Evolutionary conservation across 345 rosid genomes (phyloP), one percentile per base, ranked within the genome.

Genomic region (Iberis pinnata): DNA sequence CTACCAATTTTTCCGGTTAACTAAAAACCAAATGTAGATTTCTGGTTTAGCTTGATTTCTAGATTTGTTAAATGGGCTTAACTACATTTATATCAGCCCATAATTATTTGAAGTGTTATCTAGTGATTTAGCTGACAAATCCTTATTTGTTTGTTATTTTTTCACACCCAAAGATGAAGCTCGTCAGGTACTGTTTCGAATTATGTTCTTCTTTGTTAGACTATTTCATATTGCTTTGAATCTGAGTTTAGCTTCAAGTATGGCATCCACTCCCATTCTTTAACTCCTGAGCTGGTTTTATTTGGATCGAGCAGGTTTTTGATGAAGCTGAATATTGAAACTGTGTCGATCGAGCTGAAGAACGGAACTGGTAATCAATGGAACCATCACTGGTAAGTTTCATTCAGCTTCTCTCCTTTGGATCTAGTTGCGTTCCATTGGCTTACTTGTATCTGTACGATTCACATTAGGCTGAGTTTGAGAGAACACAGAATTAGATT

Each of bases 281-380:
- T n/a, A n/a, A n/a, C n/a, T n/a, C n/a, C n/a, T 40, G 17, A 26
- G 29, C 29, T 43, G 18, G 0, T 20, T 15, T 31, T 33, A 4
- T 19, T 31, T 58, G 58, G 65, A 68, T 62, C 53, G 56, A 45
- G 19, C 60, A 88, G 95, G 93, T 88, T 92, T 67, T 69, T 92
- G 93, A 92, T 92, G 98, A 92, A 92, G 79, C 38, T 92, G 69
- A 92, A 81, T 83, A 92, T 88, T 46, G 98, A 88, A 71, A 88
- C 95, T 40, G 95, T 88, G 6, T 88, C 96, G 53, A 83, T 92
- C 53, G 98, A 92, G 78, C 89, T 92, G 66, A 85, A 92, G 78
- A 92, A 92, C 24, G 96, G 95, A 56, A 88, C 95, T 43, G 75
- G n/a, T 85, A 17, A 96, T 88, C 49, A 88, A 92, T 50, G 96